Conservation (phyloP, 2,329 filamentous ascomycete genomes). For the Raffaelea deltoideospora region DNA sequence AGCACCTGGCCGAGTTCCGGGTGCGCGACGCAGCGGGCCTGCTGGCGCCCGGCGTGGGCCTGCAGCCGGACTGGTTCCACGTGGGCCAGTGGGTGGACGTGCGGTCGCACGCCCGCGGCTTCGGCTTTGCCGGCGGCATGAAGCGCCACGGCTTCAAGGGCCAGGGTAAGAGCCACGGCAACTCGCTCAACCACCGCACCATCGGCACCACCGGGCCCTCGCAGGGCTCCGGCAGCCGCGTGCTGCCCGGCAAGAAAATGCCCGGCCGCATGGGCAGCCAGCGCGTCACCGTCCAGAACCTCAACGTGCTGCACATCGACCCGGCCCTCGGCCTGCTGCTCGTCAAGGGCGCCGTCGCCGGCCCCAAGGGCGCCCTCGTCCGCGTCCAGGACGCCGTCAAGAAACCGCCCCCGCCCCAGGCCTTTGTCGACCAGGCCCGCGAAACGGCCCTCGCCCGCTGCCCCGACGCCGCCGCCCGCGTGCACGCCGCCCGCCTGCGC, state of each 20-base stretch:
- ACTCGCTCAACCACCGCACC: constrained; percentile 82
- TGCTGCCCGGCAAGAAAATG: constrained; percentile 96
- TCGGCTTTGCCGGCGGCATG: constrained; percentile 96
- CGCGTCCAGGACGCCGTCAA: constrained; percentile 83
- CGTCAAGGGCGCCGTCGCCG: constrained; percentile 72
- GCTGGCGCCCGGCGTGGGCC: constrained; percentile 56
- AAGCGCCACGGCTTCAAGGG: constrained; percentile 85
- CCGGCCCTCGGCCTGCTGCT: constrained; percentile 75
- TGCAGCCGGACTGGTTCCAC: constrained; percentile 82
- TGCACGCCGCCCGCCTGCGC: constrained; percentile 31
- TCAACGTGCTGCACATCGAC: constrained; percentile 80
- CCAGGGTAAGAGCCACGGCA: constrained; percentile 86
- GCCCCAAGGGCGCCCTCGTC: constrained; percentile 75
- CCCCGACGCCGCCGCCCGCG: constrained; percentile 25
- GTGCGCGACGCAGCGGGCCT: constrained; percentile 62
- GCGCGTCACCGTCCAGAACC: constrained; percentile 77
- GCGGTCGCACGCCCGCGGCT: constrained; percentile 62
- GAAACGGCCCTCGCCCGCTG: constrained; percentile 29
- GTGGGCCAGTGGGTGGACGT: constrained; percentile 85
- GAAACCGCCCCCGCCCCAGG: constrained; percentile 46
- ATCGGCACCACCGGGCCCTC: constrained; percentile 82
- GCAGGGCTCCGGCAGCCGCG: constrained; percentile 84
- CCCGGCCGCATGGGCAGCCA: constrained; percentile 88
- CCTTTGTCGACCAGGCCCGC: constrained; percentile 31
- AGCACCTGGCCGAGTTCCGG: constrained; percentile 71